Base-by-base conservation (phyloP, 2,329 filamentous ascomycete species). In the Fusarium nematophilum region DNA sequence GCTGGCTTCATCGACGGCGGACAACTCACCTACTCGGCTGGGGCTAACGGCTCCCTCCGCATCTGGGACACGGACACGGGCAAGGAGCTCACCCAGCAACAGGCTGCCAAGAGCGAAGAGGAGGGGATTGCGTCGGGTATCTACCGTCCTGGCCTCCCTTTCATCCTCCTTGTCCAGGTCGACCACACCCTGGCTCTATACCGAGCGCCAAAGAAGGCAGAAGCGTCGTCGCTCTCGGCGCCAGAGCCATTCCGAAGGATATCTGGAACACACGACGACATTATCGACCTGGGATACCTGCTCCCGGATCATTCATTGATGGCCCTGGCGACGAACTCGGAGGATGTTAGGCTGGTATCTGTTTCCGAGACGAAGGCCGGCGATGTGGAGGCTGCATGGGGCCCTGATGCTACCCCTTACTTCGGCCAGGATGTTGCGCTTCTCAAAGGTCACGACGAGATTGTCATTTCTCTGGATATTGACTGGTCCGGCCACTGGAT, bases 401-500 rank as follows among this genome's bases (percentile, higher is more conserved):
- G 51, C 18, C 57, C 58, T 6, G 46, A 60, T 4, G 68, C 72
- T 18, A 73, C 76, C 1, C 78, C 79, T 18, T 95, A 93, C 72
- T 97, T 98, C 73, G 95, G 95, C 11, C 91, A 93, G 57, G 95
- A 99, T 70, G 83, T 97, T 31, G 91, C 89, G 3, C 80, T 95
- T 18, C 82, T 99, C 2, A 92, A 91, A 70, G 95, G 95, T 1
- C 95, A 99, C 67, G 89, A 93, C 43, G 95, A 99, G 66, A 97
- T 99, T 45, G 91, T 99, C 57, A 96, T 99, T 66, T 93, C 93
- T 54, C 81, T 99, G 33, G 93, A 97, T 72, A 88, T 92, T 3
- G 95, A 99, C 76, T 97, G 93, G 92, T 98, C 95, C 9, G 96
- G 96, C 1, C 89, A 95, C 73, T 99, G 95, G 95, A 85, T 99